These are phyloP conservation scores for Hypoxylon sp. DNA, from an alignment of 2,329 filamentous ascomycete genomes.

Conservation along the genomic window DNA sequence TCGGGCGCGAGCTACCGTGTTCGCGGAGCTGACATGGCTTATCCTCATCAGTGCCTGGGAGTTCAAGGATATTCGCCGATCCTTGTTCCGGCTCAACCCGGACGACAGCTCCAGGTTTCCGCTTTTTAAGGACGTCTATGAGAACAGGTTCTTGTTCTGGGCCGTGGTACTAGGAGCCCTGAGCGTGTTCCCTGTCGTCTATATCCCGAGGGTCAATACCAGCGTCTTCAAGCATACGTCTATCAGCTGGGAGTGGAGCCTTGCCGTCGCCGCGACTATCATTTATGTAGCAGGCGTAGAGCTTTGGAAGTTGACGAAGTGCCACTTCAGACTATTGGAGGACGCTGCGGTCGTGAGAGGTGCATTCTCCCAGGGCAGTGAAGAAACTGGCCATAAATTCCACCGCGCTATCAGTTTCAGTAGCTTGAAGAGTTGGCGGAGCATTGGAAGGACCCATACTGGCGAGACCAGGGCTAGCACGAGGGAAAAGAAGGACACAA, in stretches of 20 bases:
- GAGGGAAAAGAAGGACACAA: constrained; percentile 40
- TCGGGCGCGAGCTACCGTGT: constrained; percentile 79
- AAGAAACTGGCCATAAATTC: constrained; percentile 62
- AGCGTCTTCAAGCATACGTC: constrained; percentile 79
- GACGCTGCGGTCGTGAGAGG: constrained; percentile 66
- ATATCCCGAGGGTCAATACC: constrained; percentile 79
- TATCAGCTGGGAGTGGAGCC: constrained; percentile 82
- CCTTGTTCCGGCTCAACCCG: constrained; percentile 77
- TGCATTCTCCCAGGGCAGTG: constrained; percentile 67
- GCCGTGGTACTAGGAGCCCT: constrained; percentile 72
- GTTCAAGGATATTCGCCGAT: constrained; percentile 80
- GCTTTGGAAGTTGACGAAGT: constrained; percentile 79
- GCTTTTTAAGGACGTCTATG: constrained; percentile 74
- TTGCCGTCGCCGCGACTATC: constrained; percentile 74
- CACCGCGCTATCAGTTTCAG: constrained; percentile 66
- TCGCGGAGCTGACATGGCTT: constrained; percentile 80
- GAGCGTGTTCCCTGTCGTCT: constrained; percentile 77
- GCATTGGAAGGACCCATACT: constrained; percentile 54
- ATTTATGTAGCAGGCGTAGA: constrained; percentile 79
- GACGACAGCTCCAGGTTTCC: constrained; percentile 66
- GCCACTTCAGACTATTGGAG: constrained; percentile 66
- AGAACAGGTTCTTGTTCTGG: constrained; percentile 80
- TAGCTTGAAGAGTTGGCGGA: constrained; percentile 62
- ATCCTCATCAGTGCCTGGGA: constrained; percentile 84
- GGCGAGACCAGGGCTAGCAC: constrained; percentile 44